phyloP scores from a whole-genome alignment of 2,329 filamentous ascomycete genomes.

The Aspergillus brasiliensis region DNA sequence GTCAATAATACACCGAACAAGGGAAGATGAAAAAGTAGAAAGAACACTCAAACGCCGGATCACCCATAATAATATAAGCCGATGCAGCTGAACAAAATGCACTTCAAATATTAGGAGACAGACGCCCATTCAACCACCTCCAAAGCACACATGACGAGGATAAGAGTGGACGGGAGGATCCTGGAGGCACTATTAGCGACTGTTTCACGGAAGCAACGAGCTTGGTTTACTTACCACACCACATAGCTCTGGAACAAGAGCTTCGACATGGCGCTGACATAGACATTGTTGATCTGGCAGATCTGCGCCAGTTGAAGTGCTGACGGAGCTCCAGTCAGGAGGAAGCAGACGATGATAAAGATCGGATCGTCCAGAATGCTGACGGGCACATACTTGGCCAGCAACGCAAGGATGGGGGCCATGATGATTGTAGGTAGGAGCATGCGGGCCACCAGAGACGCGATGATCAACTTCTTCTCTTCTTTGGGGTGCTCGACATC shows the following conservation, averaged over 20 bases:
- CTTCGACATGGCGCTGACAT: constrained; percentile 89
- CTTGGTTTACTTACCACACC: constrained; percentile 67
- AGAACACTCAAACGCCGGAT: background rate
- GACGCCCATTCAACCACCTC: constrained; percentile 89
- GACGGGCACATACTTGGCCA: constrained; percentile 87
- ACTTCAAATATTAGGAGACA: constrained; percentile 13
- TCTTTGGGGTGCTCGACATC: constrained; percentile 70
- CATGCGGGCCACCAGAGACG: constrained; percentile 87
- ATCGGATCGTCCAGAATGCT: constrained; percentile 97
- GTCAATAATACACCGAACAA: background rate
- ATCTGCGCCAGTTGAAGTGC: constrained; percentile 96
- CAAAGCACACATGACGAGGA: constrained; percentile 87
- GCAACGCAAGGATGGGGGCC: constrained; percentile 82
- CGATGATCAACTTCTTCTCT: constrained; percentile 78
- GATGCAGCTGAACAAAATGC: background rate
- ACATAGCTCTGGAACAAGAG: constrained; percentile 96
- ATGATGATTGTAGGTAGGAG: constrained; percentile 87
- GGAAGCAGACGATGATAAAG: constrained; percentile 96
- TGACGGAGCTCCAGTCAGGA: constrained; percentile 89
- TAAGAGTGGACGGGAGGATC: constrained; percentile 89
- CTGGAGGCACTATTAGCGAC: constrained; percentile 46
- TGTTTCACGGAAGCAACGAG: background rate
- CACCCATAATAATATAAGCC: background rate
- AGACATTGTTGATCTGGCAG: constrained; percentile 96
- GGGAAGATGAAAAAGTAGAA: background rate